Evolutionary conservation across 805 yeast species (phyloP), one percentile per base, ranked within the genome.

Genomic region (Kodamaea sagamina): DNA sequence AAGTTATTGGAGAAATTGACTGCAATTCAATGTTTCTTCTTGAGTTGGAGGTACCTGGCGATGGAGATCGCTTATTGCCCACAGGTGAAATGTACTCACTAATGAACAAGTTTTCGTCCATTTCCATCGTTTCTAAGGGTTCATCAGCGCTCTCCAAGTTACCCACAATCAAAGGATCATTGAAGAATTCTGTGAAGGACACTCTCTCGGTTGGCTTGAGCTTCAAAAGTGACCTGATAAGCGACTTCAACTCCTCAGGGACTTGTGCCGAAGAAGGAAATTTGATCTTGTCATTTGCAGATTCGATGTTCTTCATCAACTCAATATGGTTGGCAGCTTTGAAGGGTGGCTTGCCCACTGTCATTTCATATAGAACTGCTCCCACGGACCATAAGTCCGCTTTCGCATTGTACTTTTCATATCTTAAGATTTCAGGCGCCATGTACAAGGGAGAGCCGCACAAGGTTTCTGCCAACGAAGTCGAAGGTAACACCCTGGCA

Each of bases 351-450:
- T 79, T 85, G n/a, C 98, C 98, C 22, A 87, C 89, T 9, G 87
- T 78, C 97, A 93, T 90, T 64, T 93, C 99, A 64, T 84, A 93
- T 9, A 90, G 68, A 1, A 93, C 98, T 1, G 98, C 95, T 3
- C 99, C 99, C 4, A 92, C 96, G 5, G 97, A 89, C 99, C 99
- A 93, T 50, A 93, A 67, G 61, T 93, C 99, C 0, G 97, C 98
- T 61, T 89, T 90, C 4, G 98, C 99, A 53, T 90, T 89, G 67
- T 93, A 93, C 65, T 89, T 93, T 61, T 93, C 97, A 58, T 88
- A 90, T 49, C 95, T 75, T 53, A 93, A 71, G 37, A 93, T 93
- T 66, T 93, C 99, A 0, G 99, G 99, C 0, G 99, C 99, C 99
- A 93, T 93, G 65, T 93, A 93, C 34, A 93, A 75, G 3, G 99